These are phyloP conservation scores for Tremella mesenterica DNA, from an alignment of 768 basidiomycete genomes.

Conservation along the genomic window DNA sequence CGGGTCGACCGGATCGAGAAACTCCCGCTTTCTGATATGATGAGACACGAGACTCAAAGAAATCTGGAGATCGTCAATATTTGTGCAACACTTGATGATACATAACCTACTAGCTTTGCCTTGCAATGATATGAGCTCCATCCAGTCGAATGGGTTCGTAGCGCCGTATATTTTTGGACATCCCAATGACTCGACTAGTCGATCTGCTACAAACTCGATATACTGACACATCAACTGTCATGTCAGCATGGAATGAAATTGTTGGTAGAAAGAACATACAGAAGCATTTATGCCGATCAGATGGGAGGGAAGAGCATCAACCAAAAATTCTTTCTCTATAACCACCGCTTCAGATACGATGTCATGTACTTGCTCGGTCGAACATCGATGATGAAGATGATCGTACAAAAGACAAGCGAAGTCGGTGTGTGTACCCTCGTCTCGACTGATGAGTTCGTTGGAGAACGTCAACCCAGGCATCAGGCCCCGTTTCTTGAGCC, in stretches of 20 bases:
- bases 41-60: constrained; percentile 91
- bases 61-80: constrained; percentile 50
- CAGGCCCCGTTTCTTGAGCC: constrained; percentile 45
- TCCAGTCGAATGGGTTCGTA: constrained; percentile 49
- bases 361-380: constrained; percentile 29
- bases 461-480: constrained; percentile 44
- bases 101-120: constrained; percentile 61
- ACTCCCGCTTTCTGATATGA: constrained; percentile 49
- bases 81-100: background rate
- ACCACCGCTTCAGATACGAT: constrained; percentile 42
- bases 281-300: constrained; percentile 44
- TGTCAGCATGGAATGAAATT: background rate
- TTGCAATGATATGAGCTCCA: constrained; percentile 90
- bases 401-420: constrained; percentile 36
- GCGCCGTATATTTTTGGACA: constrained; percentile 43
- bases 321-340: constrained; percentile 44
- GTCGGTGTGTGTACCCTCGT: constrained; percentile 40
- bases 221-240: constrained; percentile 44
- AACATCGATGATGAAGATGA: constrained; percentile 32
- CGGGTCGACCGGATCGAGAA: constrained; percentile 31
- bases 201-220: constrained; percentile 45
- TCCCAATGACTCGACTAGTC: constrained; percentile 38
- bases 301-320: constrained; percentile 40
- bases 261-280: background rate
- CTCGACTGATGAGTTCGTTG: constrained; percentile 38